Percentiles rank a stretch among this genome's conserved stretches.
Evolutionary conservation across 202 grass and related monocot genomes (phyloP).

Genomic region (Bolboschoenoplectus hybrid): DNA sequence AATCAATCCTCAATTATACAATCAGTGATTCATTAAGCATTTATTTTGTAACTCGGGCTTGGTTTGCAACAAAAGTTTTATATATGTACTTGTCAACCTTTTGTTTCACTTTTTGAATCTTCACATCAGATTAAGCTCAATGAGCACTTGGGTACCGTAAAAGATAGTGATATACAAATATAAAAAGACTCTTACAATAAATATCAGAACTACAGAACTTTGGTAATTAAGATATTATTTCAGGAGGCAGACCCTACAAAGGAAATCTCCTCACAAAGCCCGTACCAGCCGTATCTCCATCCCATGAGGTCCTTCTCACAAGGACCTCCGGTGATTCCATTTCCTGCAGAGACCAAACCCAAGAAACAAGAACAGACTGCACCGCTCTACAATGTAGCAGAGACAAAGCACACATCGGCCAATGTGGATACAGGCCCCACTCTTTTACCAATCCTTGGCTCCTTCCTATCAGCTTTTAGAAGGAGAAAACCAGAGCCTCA

Average conservation of each 20-base stretch:
- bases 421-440: constrained; percentile 60
- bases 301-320: constrained; percentile 57
- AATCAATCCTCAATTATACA: background rate
- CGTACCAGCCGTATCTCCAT: constrained; percentile 62
- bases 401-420: constrained; percentile 46
- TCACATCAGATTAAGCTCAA: background rate
- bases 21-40: background rate
- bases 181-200: constrained; percentile 33
- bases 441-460: constrained; percentile 46
- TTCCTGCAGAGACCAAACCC: constrained; percentile 46
- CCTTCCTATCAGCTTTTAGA: constrained; percentile 48
- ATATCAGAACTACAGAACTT: constrained; percentile 57
- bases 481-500: constrained; percentile 48
- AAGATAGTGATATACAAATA: background rate
- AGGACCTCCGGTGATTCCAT: constrained; percentile 59
- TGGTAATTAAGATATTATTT: constrained; percentile 29
- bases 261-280: constrained; percentile 56
- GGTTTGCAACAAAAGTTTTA: background rate
- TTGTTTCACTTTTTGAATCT: background rate
- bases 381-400: constrained; percentile 56
- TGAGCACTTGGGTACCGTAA: background rate
- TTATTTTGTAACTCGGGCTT: background rate
- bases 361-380: constrained; percentile 67
- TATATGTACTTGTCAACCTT: background rate
- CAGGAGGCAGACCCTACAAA: constrained; percentile 45